A percentile compares a stretch with the other conserved stretches of the same genome.
These are phyloP conservation scores for Suillus fuscotomentosus DNA, from an alignment of 768 basidiomycete genomes.

Conservation along the genomic window DNA sequence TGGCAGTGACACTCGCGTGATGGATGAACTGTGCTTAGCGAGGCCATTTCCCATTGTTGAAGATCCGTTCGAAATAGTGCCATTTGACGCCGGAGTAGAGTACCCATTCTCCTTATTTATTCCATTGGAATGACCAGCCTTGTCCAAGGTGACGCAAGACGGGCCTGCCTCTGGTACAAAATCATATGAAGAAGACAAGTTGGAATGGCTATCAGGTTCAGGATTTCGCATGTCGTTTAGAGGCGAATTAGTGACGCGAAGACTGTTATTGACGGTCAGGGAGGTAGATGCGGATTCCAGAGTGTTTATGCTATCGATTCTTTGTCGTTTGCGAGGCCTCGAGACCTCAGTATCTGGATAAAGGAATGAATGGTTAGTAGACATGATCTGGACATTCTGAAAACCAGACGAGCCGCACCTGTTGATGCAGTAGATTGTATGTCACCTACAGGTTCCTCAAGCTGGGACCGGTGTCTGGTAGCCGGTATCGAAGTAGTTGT, in stretches of 20 bases:
- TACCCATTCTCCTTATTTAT: constrained; percentile 44
- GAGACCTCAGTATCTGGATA: constrained; percentile 48
- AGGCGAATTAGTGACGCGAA: constrained; percentile 26
- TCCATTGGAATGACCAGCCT: constrained; percentile 29
- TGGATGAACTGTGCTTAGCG: constrained; percentile 44
- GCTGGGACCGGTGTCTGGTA: constrained; percentile 60
- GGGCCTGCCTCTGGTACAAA: constrained; percentile 49
- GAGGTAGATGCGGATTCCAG: constrained; percentile 32
- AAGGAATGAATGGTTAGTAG: background rate
- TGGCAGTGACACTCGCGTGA: constrained; percentile 64
- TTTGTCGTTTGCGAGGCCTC: constrained; percentile 71
- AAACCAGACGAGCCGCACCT: constrained; percentile 18
- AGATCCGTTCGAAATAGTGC: constrained; percentile 32
- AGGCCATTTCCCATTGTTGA: constrained; percentile 49
- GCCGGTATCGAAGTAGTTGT: constrained; percentile 51
- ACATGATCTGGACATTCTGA: constrained; percentile 6
- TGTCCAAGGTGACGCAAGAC: constrained; percentile 42
- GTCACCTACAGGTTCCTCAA: constrained; percentile 50
- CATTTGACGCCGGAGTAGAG: constrained; percentile 27
- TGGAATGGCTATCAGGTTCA: constrained; percentile 48
- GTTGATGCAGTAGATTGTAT: constrained; percentile 18
- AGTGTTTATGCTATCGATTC: constrained; percentile 45
- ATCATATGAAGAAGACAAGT: constrained; percentile 44
- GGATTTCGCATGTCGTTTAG: constrained; percentile 50
- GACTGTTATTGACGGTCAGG: constrained; percentile 20